A percentile compares a stretch with the other conserved stretches of the same genome.
Conservation (phyloP, 306 rosid species). For the Medicago arabica region DNA sequence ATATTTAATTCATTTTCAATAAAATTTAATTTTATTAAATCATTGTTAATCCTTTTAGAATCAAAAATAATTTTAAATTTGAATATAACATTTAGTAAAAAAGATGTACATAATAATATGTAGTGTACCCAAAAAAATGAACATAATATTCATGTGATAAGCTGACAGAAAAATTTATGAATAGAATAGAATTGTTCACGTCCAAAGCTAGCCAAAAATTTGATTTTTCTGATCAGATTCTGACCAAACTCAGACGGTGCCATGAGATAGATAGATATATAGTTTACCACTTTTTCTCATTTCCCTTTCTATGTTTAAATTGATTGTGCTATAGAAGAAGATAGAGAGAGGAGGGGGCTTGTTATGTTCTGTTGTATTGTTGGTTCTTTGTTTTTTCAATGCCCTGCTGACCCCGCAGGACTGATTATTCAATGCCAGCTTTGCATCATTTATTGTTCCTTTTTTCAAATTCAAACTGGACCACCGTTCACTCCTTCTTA, state of each 20-base stretch:
- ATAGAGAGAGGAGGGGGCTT: neutral
- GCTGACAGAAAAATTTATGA: slow-evolving; percentile 1
- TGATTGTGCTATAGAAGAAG: neutral
- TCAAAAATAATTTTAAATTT: neutral
- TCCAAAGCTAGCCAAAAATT: neutral
- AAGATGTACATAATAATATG: neutral
- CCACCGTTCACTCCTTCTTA: slow-evolving; percentile 28
- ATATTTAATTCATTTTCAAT: neutral
- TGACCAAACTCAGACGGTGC: slow-evolving; percentile 24
- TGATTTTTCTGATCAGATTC: neutral
- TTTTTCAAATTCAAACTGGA: slow-evolving; percentile 54
- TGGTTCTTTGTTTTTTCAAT: slow-evolving; percentile 50
- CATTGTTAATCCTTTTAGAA: neutral
- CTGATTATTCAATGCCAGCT: slow-evolving; percentile 65
- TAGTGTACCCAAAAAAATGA: neutral
- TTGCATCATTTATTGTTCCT: slow-evolving; percentile 39
- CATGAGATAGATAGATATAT: neutral
- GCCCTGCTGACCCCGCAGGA: slow-evolving; percentile 53
- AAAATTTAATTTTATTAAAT: neutral
- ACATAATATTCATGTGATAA: slow-evolving; percentile 7
- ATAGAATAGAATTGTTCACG: slow-evolving; percentile 7
- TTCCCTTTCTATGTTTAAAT: neutral
- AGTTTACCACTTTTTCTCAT: slow-evolving; percentile 24
- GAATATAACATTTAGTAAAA: neutral
- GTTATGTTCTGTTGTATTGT: neutral